A percentile compares a stretch with the other conserved stretches of the same genome.
phyloP scores from a whole-genome alignment of 2,329 filamentous ascomycete species.

The Elsinoe ampelina region DNA sequence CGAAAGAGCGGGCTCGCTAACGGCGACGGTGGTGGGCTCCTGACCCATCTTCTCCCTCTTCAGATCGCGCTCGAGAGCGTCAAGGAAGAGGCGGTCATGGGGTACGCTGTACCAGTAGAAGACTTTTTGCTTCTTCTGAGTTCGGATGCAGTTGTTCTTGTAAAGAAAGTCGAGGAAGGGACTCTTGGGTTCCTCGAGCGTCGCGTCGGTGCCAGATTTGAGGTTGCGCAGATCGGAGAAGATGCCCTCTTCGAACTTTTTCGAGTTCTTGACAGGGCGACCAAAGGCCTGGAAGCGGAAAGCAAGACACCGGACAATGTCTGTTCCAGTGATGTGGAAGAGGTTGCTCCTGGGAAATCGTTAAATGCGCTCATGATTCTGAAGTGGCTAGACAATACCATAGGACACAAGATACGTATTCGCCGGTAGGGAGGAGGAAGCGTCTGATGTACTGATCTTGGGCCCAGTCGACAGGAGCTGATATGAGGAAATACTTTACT shows the following conservation, averaged over 20 bases:
- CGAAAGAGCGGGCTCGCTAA: constrained; percentile 92
- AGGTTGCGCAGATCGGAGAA: constrained; percentile 97
- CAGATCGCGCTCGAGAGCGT: constrained; percentile 90
- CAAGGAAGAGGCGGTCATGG: constrained; percentile 92
- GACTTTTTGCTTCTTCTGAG: constrained; percentile 99
- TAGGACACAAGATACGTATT: constrained; percentile 96
- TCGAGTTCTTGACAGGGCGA: constrained; percentile 96
- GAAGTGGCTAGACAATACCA: constrained; percentile 47
- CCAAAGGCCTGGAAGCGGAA: constrained; percentile 99
- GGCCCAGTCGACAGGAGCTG: constrained; percentile 95
- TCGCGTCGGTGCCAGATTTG: constrained; percentile 96
- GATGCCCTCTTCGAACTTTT: constrained; percentile 99
- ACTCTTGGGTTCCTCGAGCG: constrained; percentile 97
- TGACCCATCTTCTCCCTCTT: constrained; percentile 99
- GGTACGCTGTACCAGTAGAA: constrained; percentile 99
- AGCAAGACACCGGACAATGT: constrained; percentile 95
- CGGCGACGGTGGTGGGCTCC: constrained; percentile 91
- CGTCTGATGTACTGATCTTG: constrained; percentile 92
- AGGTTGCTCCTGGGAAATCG: constrained; percentile 69
- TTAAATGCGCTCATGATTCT: background rate
- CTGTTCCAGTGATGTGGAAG: constrained; percentile 97
- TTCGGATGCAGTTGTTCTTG: constrained; percentile 99
- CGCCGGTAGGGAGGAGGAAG: constrained; percentile 90
- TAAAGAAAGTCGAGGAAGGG: constrained; percentile 97
- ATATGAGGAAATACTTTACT: constrained; percentile 99